Conservation (phyloP, 2,329 filamentous ascomycete genomes). For the Fusarium irregulare region DNA sequence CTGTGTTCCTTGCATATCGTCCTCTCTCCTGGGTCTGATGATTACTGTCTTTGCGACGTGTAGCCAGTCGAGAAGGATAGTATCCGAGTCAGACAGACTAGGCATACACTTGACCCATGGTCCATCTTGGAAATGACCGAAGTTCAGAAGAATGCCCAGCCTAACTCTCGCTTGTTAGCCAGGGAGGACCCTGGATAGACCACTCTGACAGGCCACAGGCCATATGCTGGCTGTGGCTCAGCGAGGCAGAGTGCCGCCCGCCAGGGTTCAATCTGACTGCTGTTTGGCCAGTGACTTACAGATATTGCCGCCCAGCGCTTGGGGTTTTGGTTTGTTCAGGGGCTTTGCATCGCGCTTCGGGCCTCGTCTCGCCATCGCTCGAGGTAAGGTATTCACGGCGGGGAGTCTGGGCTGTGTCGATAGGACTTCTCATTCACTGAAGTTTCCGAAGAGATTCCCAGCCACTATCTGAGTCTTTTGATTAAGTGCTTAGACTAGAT, state of each 20-base stretch:
- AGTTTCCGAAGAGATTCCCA: constrained; percentile 13
- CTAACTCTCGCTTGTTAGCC: background rate
- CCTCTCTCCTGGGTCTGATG: constrained; percentile 16
- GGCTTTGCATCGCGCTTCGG: constrained; percentile 24
- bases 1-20: constrained; percentile 20
- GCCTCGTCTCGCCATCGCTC: constrained; percentile 24
- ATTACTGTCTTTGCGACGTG: constrained; percentile 24
- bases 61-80: constrained; percentile 13
- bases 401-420: constrained; percentile 18
- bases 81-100: constrained; percentile 31
- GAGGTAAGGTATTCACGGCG: background rate
- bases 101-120: constrained; percentile 24
- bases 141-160: constrained; percentile 27
- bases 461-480: constrained; percentile 5
- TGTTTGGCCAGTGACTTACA: constrained; percentile 27
- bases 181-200: constrained; percentile 12
- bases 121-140: constrained; percentile 21
- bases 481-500: background rate
- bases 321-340: constrained; percentile 1
- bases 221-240: constrained; percentile 31
- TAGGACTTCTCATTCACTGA: constrained; percentile 14
- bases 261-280: constrained; percentile 8
- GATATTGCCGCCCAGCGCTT: constrained; percentile 29
- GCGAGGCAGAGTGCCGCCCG: constrained; percentile 32
- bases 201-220: constrained; percentile 12